Conservation (phyloP, 1,284 basidiomycete species). For the Ceratobasidium sp. region DNA sequence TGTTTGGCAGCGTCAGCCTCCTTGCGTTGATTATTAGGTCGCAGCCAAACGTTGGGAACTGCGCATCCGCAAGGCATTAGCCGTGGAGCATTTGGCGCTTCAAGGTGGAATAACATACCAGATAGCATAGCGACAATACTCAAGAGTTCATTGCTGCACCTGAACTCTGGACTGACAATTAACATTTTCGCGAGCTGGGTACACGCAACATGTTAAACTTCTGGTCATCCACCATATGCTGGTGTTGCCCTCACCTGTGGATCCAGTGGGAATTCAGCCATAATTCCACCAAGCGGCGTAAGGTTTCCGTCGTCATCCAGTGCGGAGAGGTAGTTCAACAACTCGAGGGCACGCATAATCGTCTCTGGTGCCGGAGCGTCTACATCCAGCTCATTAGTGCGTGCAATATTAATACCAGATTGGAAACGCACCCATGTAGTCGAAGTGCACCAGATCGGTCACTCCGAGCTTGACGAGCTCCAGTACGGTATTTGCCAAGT, state of each 20-base stretch:
- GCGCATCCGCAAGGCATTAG: conserved; percentile 29
- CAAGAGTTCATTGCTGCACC: conserved; percentile 95
- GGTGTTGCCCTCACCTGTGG: conserved; percentile 73
- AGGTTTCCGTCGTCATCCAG: conserved; percentile 96
- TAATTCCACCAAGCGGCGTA: conserved; percentile 87
- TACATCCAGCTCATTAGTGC: conserved; percentile 1
- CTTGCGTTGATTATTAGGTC: conserved; percentile 87
- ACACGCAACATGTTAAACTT: background rate
- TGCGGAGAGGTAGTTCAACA: conserved; percentile 92
- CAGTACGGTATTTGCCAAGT: conserved; percentile 93
- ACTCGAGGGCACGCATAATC: conserved; percentile 96
- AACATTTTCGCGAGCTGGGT: conserved; percentile 90
- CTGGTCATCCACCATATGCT: too few relatives aligned
- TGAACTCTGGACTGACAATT: conserved; percentile 94
- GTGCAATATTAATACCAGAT: conserved; percentile 42
- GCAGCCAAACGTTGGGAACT: conserved; percentile 95
- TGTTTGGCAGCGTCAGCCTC: conserved; percentile 96
- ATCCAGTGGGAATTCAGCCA: conserved; percentile 99
- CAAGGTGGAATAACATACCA: conserved; percentile 63
- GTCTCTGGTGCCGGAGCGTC: conserved; percentile 98
- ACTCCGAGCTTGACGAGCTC: conserved; percentile 95
- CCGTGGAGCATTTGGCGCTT: background rate
- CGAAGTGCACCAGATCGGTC: conserved; percentile 90
- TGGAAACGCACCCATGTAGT: conserved; percentile 77
- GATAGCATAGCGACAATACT: conserved; percentile 97